Percentiles rank a stretch among this genome's conserved stretches.
phyloP scores from a whole-genome alignment of 2,329 filamentous ascomycete species.

The Alternaria rosae region DNA sequence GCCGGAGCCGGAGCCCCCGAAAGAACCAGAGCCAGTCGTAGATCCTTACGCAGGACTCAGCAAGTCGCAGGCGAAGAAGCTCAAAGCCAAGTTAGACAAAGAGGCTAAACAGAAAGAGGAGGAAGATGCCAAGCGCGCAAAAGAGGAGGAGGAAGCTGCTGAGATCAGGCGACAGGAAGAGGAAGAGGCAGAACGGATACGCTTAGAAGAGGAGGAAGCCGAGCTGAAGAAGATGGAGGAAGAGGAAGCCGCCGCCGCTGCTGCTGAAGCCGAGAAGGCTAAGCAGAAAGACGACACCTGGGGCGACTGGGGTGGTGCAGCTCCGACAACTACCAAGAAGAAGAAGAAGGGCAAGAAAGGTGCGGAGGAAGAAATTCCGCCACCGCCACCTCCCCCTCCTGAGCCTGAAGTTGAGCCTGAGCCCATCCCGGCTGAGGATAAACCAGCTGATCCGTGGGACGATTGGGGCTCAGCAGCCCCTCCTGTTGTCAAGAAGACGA shows the following conservation, averaged over 20 bases:
- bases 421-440: slow-evolving; percentile 33
- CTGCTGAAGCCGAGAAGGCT: slow-evolving; percentile 30
- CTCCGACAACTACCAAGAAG: slow-evolving; percentile 37
- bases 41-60: slow-evolving; percentile 42
- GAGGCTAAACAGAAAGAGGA: slow-evolving; percentile 28
- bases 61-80: slow-evolving; percentile 41
- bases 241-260: slow-evolving; percentile 33
- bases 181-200: slow-evolving; percentile 38
- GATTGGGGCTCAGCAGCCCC: slow-evolving; percentile 30
- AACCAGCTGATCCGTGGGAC: slow-evolving; percentile 35
- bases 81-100: slow-evolving; percentile 48
- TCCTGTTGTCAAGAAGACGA: slow-evolving; percentile 32
- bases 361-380: slow-evolving; percentile 32
- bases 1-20: slow-evolving; percentile 7
- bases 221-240: slow-evolving; percentile 33
- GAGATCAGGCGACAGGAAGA: slow-evolving; percentile 30
- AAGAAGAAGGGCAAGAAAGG: slow-evolving; percentile 46
- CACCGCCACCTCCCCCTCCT: slow-evolving; percentile 43
- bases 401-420: slow-evolving; percentile 43
- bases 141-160: slow-evolving; percentile 32
- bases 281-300: slow-evolving; percentile 48
- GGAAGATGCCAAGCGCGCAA: slow-evolving; percentile 25
- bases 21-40: slow-evolving; percentile 50
- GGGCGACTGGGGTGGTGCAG: slow-evolving; percentile 41
- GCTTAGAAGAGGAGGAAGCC: slow-evolving; percentile 33